Conservation (phyloP, 2,329 filamentous ascomycete species). For the Phyllosticta citrichinensis region DNA sequence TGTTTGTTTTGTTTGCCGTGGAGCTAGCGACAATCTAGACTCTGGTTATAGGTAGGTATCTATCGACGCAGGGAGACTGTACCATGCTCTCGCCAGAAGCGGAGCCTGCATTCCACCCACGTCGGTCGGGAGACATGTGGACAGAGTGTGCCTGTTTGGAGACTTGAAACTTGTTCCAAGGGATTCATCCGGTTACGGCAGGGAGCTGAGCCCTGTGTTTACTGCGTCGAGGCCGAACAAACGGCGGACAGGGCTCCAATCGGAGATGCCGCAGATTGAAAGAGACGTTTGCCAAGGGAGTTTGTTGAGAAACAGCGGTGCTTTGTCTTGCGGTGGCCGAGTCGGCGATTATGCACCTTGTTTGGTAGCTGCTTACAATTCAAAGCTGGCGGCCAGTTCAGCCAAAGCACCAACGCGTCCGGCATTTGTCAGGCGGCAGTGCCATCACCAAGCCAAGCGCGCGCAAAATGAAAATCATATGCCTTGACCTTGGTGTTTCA, state of each 20-base stretch:
- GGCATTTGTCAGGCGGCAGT: neutral
- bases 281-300: neutral
- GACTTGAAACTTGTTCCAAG: neutral
- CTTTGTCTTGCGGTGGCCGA: too few species aligned
- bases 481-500: neutral
- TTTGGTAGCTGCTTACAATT: too few species aligned
- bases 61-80: neutral
- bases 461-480: neutral
- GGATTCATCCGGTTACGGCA: neutral
- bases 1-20: neutral
- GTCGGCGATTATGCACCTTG: too few species aligned
- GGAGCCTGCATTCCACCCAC: neutral
- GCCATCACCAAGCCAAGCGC: neutral
- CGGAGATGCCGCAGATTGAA: neutral
- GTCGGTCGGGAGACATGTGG: neutral
- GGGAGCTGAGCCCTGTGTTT: neutral
- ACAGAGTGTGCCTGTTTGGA: neutral
- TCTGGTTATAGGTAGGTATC: neutral
- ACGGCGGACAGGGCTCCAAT: neutral
- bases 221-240: neutral
- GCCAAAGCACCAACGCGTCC: neutral
- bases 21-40: neutral
- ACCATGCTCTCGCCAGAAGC: neutral
- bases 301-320: neutral
- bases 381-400: neutral